Conservation (phyloP, 177 flowering plant genomes). For the Vitis hybrid region DNA sequence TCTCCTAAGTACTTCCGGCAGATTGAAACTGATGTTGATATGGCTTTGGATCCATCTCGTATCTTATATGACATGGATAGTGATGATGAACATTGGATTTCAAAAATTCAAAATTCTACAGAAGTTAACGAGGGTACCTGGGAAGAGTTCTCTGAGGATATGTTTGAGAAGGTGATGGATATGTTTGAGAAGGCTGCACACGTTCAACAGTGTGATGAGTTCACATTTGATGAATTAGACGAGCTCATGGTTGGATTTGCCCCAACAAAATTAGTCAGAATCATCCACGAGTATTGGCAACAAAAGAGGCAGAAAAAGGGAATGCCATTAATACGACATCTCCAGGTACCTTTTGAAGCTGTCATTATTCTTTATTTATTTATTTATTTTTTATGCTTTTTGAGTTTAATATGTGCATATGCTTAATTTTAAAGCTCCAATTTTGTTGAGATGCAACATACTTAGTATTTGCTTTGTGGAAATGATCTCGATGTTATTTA, state of each 20-base stretch:
- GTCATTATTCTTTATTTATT: background rate
- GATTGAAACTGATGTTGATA: slow-evolving; percentile 77
- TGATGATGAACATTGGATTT: slow-evolving; percentile 87
- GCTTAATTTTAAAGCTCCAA: background rate
- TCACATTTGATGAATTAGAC: slow-evolving; percentile 65
- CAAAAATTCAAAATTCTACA: slow-evolving; percentile 27
- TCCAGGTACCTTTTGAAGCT: slow-evolving; percentile 62
- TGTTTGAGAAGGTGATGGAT: slow-evolving; percentile 86
- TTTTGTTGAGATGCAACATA: too few species aligned
- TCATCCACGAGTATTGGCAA: slow-evolving; percentile 72
- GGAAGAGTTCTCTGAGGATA: slow-evolving; percentile 55
- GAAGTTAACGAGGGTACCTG: slow-evolving; percentile 17
- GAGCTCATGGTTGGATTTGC: slow-evolving; percentile 55
- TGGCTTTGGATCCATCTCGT: slow-evolving; percentile 77
- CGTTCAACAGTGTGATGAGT: slow-evolving; percentile 55
- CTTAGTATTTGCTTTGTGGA: too few species aligned
- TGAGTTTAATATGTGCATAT: background rate
- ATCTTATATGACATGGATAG: slow-evolving; percentile 95
- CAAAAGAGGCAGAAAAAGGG: slow-evolving; percentile 73
- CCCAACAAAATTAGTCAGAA: slow-evolving; percentile 44
- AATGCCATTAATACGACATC: slow-evolving; percentile 87
- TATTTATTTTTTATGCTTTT: background rate
- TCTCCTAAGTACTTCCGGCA: slow-evolving; percentile 66
- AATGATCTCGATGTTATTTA: too few species aligned
- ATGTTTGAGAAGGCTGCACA: slow-evolving; percentile 85